A percentile compares a stretch with the other conserved stretches of the same genome.
phyloP scores from a whole-genome alignment of 2,329 filamentous ascomycete genomes.

The Aspergillus chevalieri region DNA sequence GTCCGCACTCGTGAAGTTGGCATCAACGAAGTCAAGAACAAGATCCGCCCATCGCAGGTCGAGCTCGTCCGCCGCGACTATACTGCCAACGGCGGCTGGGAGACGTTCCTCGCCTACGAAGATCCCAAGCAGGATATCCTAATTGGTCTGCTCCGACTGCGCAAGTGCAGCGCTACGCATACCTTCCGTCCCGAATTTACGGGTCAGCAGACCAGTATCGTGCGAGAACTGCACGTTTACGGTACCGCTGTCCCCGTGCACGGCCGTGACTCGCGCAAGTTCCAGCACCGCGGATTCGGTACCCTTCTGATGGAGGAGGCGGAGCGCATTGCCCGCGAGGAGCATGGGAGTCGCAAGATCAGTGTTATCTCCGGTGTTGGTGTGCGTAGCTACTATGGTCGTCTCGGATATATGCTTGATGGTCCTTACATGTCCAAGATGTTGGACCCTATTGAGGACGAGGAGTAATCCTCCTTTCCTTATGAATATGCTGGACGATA shows the following conservation, averaged over 20 bases:
- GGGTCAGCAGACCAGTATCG: conserved; percentile 81
- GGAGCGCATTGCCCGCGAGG: conserved; percentile 86
- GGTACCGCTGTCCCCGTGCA: conserved; percentile 96
- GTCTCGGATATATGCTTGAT: conserved; percentile 88
- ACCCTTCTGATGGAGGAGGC: conserved; percentile 97
- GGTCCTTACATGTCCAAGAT: conserved; percentile 68
- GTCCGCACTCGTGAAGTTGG: conserved; percentile 94
- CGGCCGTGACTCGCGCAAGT: conserved; percentile 88
- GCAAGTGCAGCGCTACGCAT: conserved; percentile 86
- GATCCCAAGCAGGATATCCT: conserved; percentile 98
- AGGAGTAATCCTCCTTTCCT: conserved; percentile 19
- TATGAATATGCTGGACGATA: not conserved
- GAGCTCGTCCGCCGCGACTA: conserved; percentile 94
- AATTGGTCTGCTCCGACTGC: conserved; percentile 78
- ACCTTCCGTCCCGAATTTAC: conserved; percentile 85
- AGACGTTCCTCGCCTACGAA: conserved; percentile 96
- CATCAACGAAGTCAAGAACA: conserved; percentile 98
- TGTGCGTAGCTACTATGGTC: conserved; percentile 88
- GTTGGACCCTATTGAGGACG: conserved; percentile 37
- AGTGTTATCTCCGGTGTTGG: conserved; percentile 97
- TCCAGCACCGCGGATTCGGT: conserved; percentile 96
- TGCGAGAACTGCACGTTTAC: conserved; percentile 93
- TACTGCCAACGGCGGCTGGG: conserved; percentile 91
- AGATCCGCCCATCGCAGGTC: conserved; percentile 92
- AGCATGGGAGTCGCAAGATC: conserved; percentile 90